phyloP scores from a whole-genome alignment of 441 rosid species.

The Pelargonium cotyledonis region DNA sequence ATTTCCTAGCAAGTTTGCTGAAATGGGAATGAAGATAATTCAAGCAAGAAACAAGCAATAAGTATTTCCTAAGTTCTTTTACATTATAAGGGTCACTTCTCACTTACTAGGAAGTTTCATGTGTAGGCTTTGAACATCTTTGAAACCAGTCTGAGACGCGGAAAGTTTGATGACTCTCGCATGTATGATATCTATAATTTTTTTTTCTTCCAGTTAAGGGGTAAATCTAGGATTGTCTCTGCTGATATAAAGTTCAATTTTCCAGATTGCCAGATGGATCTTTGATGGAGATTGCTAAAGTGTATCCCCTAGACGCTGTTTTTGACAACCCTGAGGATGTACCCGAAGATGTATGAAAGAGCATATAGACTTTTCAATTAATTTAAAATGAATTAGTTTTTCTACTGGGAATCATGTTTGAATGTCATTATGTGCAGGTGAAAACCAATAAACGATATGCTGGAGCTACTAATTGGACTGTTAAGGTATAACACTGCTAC shows the following conservation, averaged over 20 bases:
- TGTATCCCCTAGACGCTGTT: constrained; percentile 89
- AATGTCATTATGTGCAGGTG: constrained; percentile 40
- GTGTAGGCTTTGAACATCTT: constrained; percentile 73
- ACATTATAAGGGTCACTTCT: not conserved
- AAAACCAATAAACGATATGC: constrained; percentile 81
- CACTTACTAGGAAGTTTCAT: constrained; percentile 13
- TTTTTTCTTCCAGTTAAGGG: too few relatives aligned
- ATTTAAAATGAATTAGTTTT: not conserved
- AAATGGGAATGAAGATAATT: not conserved
- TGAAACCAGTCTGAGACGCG: constrained; percentile 69
- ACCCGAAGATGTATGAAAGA: constrained; percentile 77
- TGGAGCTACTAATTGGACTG: constrained; percentile 84
- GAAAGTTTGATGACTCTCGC: constrained; percentile 72
- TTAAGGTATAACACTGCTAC: constrained; percentile 44
- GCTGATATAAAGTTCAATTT: constrained; percentile 17
- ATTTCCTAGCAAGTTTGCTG: not conserved
- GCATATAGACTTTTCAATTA: not conserved
- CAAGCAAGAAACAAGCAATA: not conserved
- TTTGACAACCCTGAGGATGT: constrained; percentile 74
- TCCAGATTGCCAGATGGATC: constrained; percentile 89
- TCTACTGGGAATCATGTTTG: constrained; percentile 5
- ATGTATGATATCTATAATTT: constrained; percentile 39
- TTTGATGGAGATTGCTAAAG: constrained; percentile 79
- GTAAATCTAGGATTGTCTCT: constrained; percentile 14
- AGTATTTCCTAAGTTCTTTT: not conserved